Evolutionary conservation across 495 filamentous ascomycete genomes (phyloP), one percentile per base, ranked within the genome.

Genomic region (Neurospora intermedia): DNA sequence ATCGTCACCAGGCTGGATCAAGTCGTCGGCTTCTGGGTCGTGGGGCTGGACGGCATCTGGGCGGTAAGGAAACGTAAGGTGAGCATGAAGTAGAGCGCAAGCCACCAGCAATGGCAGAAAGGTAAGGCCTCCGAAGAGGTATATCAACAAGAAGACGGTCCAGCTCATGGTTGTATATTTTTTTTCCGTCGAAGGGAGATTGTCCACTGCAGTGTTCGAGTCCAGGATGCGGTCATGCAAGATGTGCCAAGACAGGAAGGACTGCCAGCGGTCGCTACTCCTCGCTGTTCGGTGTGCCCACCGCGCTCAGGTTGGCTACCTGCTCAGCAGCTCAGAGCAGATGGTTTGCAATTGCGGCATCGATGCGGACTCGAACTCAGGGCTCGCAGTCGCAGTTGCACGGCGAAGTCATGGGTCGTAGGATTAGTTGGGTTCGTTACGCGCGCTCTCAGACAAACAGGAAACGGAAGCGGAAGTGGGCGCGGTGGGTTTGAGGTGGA

Each of bases 81-180:
- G 89, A 74, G 88, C 89, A 77, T 93, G 89, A 39, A 91, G 80
- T 27, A 96, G 77, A 45, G 94, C 46, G 41, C 88, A 79, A n/a
- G 80, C 80, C 69, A 95, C 73, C 74, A 95, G 69, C 6, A 97
- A 83, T 48, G 96, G 96, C 72, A 98, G 77, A 75, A 99, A 94
- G 38, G 94, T 97, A 76, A 98, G 81, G 78, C 95, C 96, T 80
- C 96, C 96, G 74, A 98, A 81, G 74, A 97, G 75, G 85, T 97
- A 98, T 77, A 91, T 84, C 76, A 91, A 78, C 74, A 96, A 83
- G 77, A 96, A 90, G 74, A 83, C 83, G 74, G 87, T 84, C 85
- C 93, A 87, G 75, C 85, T 85, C 87, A 90, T 91, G 90, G 91
- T 93, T 71, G 74, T 73, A 76, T 69, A 18, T 31, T 31, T 66